Base-by-base conservation (phyloP, 2,329 filamentous ascomycete species). In the Pseudovirgaria hyperparasitica region DNA sequence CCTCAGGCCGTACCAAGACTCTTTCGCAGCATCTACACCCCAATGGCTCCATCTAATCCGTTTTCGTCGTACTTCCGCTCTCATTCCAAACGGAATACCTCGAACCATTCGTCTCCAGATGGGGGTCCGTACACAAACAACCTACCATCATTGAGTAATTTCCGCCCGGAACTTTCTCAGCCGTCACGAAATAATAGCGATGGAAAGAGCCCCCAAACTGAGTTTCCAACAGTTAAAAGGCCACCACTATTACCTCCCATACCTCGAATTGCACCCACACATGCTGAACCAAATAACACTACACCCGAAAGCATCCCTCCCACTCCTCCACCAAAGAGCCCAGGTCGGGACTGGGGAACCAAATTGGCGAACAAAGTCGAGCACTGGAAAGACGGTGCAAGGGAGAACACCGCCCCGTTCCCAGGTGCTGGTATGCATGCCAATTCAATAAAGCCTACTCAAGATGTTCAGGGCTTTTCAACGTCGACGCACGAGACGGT, bases 161-260 rank as follows among this genome's bases (percentile, higher is more conserved):
- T 45, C 46, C 30, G 20, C 34, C 41, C 33, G 48, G 52, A 11
- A 42, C 42, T 41, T 39, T 46, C 17, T 27, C 40, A 16, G 20
- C 48, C 45, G 22, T 46, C 48, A 29, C 50, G 47, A 29, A 32
- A 45, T 24, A 31, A 39, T 19, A 46, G 51, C 33, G 42, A 38
- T 36, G 40, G 40, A 19, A 46, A 19, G 18, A 25, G 41, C 39
- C 33, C 42, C 31, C 20, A 39, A 12, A 45, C 50, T 6, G 37
- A 24, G 35, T 53, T 52, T 23, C 54, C 53, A 29, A 43, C 56
- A 25, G 51, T 47, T 32, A 50, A 50, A 5, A 51, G 37, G 19
- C 53, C 54, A 11, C 54, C 54, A 9, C 43, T 48, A 28, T 42
- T 57, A 13, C 54, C 54, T 7, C 52, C 54, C 24, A 55, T 57